Evolutionary conservation across 179 eudicot species (phyloP).

Genomic region (Camellia oleifera): DNA sequence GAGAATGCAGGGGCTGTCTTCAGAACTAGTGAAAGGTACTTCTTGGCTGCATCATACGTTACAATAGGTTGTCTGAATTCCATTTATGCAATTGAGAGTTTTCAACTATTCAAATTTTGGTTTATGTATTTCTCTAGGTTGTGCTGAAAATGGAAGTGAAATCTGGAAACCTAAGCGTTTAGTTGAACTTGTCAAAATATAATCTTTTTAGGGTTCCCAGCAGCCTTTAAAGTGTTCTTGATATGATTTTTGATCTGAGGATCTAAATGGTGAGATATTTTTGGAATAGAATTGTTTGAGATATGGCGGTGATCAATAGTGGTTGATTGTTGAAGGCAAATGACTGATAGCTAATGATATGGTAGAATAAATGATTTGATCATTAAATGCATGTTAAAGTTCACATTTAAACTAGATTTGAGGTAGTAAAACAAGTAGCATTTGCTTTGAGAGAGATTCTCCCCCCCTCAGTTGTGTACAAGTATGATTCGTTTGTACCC

Average conservation of each 20-base stretch:
- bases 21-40: constrained; percentile 95
- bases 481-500: neutral
- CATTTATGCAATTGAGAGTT: neutral
- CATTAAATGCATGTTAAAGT: neutral
- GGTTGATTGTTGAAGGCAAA: neutral
- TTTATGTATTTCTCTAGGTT: neutral
- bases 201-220: neutral
- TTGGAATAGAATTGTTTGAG: neutral
- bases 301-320: neutral
- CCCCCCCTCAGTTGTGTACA: too few species aligned
- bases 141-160: constrained; percentile 6
- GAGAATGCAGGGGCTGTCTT: constrained; percentile 96
- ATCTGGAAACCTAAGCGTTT: neutral
- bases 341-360: neutral
- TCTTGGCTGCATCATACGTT: neutral
- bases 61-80: neutral
- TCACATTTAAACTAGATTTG: neutral
- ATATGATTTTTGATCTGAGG: neutral
- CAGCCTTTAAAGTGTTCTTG: neutral
- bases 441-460: neutral
- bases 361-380: neutral
- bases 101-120: neutral
- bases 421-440: neutral
- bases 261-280: neutral
- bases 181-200: neutral